A percentile compares a stretch with the other conserved stretches of the same genome.
phyloP scores from a whole-genome alignment of 2,329 filamentous ascomycete genomes.

The Ascochyta fabae region DNA sequence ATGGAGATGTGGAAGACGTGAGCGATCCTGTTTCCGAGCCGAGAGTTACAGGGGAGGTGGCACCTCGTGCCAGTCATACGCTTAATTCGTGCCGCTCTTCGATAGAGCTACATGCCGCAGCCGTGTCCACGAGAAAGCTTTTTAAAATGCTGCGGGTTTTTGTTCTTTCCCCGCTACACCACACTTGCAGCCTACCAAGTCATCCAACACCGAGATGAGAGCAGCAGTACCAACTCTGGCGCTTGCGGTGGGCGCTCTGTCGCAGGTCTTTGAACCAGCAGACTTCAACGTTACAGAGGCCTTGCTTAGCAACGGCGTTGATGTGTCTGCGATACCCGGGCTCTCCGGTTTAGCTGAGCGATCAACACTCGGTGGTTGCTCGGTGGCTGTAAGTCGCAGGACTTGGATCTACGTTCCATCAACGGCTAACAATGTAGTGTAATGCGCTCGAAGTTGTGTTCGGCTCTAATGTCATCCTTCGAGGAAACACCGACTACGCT shows the following conservation, averaged over 20 bases:
- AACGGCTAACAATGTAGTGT: conserved; percentile 23
- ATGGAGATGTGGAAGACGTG: too few species aligned
- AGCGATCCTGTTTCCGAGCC: too few species aligned
- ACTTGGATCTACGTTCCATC: too few species aligned
- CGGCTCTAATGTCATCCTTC: conserved; percentile 19
- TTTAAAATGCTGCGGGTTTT: too few species aligned
- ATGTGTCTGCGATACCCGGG: conserved; percentile 21
- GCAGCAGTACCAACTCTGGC: neutral
- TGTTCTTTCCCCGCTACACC: too few species aligned
- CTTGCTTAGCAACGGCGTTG: conserved; percentile 24
- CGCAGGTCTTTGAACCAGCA: conserved; percentile 17
- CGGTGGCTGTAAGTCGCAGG: conserved; percentile 24
- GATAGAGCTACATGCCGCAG: too few species aligned
- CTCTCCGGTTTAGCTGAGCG: conserved; percentile 2
- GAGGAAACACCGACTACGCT: conserved; percentile 23
- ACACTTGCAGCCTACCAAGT: too few species aligned
- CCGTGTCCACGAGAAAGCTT: too few species aligned
- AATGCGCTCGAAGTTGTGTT: conserved; percentile 24
- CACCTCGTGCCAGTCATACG: too few species aligned
- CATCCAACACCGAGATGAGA: neutral
- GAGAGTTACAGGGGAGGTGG: too few species aligned
- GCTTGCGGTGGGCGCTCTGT: neutral
- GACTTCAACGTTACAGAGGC: conserved; percentile 28
- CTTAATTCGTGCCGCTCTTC: too few species aligned
- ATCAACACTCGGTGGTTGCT: conserved; percentile 16